Conservation (phyloP, 2,329 filamentous ascomycete species). For the Alternaria sp. region DNA sequence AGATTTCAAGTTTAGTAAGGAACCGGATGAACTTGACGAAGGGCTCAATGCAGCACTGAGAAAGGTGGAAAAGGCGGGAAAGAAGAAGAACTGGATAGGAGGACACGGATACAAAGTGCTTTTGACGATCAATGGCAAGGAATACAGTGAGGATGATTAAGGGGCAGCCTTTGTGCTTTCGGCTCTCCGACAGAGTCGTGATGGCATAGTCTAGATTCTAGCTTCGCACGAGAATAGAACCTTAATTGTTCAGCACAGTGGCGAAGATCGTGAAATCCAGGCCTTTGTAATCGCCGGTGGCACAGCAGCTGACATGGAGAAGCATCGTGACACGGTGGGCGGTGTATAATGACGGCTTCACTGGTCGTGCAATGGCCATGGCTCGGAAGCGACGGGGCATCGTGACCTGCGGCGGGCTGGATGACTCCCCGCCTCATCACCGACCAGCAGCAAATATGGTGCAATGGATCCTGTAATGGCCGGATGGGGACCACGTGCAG, state of each 20-base stretch:
- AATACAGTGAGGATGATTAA: conserved; percentile 27
- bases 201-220: not conserved
- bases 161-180: not conserved
- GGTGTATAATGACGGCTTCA: conserved; percentile 32
- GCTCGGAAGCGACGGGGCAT: conserved; percentile 29
- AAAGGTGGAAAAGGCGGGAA: conserved; percentile 49
- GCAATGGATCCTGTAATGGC: not conserved
- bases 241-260: conserved; percentile 18
- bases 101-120: conserved; percentile 41
- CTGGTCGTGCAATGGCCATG: conserved; percentile 9
- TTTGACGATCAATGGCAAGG: conserved; percentile 40
- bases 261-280: conserved; percentile 30
- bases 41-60: conserved; percentile 40
- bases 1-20: conserved; percentile 37
- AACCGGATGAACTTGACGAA: conserved; percentile 45
- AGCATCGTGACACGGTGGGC: conserved; percentile 40
- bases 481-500: conserved; percentile 35
- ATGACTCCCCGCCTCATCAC: conserved; percentile 16
- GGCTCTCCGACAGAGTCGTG: not conserved
- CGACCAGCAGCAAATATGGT: not conserved
- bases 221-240: conserved; percentile 7
- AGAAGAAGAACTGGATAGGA: conserved; percentile 52
- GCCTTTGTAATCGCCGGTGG: conserved; percentile 8
- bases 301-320: conserved; percentile 6
- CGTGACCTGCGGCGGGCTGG: conserved; percentile 16